Percentiles rank a stretch among this genome's conserved stretches.
These are phyloP conservation scores for Tetrahymena malaccensis DNA, from an alignment of 73 alveolate species.

Conservation along the genomic window DNA sequence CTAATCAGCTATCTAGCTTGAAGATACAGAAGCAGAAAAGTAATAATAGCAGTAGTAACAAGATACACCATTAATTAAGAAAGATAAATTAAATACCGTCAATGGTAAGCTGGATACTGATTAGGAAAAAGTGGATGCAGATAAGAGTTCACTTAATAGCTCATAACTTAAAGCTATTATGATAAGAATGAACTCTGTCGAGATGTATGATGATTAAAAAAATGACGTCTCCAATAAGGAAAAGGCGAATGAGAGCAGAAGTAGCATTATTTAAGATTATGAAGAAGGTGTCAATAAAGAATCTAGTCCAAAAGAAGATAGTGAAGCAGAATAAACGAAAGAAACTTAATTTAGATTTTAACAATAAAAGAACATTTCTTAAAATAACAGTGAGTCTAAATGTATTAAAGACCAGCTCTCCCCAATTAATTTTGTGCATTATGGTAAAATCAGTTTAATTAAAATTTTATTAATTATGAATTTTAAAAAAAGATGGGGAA, in stretches of 20 bases:
- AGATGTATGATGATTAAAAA: not conserved
- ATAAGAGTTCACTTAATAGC: not conserved
- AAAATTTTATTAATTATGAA: not conserved
- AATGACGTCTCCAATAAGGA: not conserved
- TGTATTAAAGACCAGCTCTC: not conserved
- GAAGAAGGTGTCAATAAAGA: not conserved
- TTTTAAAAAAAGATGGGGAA: not conserved
- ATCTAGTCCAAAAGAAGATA: not conserved
- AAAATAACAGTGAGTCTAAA: not conserved
- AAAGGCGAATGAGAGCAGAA: not conserved
- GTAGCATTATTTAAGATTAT: not conserved
- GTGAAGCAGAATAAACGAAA: not conserved
- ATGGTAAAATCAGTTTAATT: not conserved
- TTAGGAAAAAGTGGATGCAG: not conserved
- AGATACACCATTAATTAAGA: not conserved
- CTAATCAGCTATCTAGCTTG: not conserved
- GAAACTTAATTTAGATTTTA: not conserved
- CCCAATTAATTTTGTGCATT: not conserved
- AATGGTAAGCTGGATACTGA: not conserved
- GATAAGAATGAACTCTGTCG: not conserved
- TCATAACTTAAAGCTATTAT: not conserved
- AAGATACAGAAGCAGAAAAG: not conserved
- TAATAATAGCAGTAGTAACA: too few relatives aligned
- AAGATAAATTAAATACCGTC: not conserved
- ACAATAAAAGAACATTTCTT: not conserved